Evolutionary conservation across 352 stramenopile species (phyloP), one percentile per base, ranked within the genome.

Genomic region (Globisporangium polare): DNA sequence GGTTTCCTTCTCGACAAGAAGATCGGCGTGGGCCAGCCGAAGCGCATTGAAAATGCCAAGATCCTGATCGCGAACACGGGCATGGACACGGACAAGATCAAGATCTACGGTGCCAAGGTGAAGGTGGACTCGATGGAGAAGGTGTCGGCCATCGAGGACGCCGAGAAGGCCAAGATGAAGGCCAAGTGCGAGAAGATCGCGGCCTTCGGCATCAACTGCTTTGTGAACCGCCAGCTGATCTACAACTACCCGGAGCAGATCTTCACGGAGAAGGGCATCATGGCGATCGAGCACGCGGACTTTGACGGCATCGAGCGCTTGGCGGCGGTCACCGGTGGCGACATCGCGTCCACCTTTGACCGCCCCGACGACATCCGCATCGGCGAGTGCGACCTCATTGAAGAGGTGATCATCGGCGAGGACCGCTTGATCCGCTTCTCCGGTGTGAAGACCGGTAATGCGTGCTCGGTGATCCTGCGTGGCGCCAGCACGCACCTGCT

Each of bases 71-170:
- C 96, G 39, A 99, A 99, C 86, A 99, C 97, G 41, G 88, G 90
- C 39, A 99, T 99, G 98, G 97, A 99, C 78, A 99, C 97, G 27
- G 98, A 99, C 78, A 99, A 99, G 78, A 99, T 99, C 78, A 99
- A 99, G 80, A 99, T 99, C 68, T 99, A 99, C 72, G 97, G 97
- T 26, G 96, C 92, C 27, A 90, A 85, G 53, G 91, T 99, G 31
- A 97, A 98, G 71, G 98, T 99, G 7, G 97, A 99, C 79, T 98
- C 88, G 41, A 97, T 99, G 86, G 94, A 97, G 58, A 99, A 99
- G 75, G 97, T 99, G 22, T 97, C 97, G 27, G 96, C 98, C 57
- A 99, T 99, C 74, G 98, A 99, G 79, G 91, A 98, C 53, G 97
- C 96, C 12, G 97, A 99, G 72, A 99, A 99, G 81, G 77, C 91